Evolutionary conservation across 768 basidiomycete species (phyloP), one percentile per base, ranked within the genome.

Genomic region (Suillus decipiens): DNA sequence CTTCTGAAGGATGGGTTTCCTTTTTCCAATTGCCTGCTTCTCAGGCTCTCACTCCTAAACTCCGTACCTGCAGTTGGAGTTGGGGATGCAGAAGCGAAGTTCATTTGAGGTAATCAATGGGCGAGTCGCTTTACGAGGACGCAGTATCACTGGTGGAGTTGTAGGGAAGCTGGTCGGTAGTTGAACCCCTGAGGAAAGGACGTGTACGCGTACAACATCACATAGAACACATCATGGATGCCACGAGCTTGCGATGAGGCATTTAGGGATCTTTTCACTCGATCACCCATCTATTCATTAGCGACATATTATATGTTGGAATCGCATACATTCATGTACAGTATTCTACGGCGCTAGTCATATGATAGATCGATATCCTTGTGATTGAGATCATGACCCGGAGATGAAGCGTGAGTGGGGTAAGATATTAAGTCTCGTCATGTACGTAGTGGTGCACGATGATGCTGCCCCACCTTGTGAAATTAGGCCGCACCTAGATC

Each of bases 21-120:
- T 59, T 70, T 62, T n/a, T 17, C 19, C 63, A 41, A 28, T 7
- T 62, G 45, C 31, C 17, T 22, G 61, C 45, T 50, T 64, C n/a
- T 1, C 41, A 8, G n/a, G 31, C 31, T 33, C n/a, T 60, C 37
- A 60, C 64, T 66, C 59, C 66, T 41, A 36, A 59, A 54, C 60
- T 55, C 47, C 61, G 48, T 3, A 93, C 90, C 84, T 67, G 90
- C 83, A 22, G 73, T 93, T 31, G 89, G 92, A 57, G 88, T 90
- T 36, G 80, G 87, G 66, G 90, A 90, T 3, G 64, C 78, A 28
- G 78, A 85, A 55, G 89, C 88, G 12, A 78, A 78, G 60, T 74
- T 79, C 37, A 75, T 90, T 11, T 93, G 88, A 87, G 90, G 92
- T 22, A 76, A 79, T 43, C 92, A 93, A 73, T 93, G 89, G 85